Evolutionary conservation across 306 rosid genomes (phyloP).

Genomic region (cucumber (Cucumis sativus)): Cucumber_9930_V3 NC_026655.2:3016001-3016500

Average conservation of each 20-base stretch:
- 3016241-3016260: not conserved
- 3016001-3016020: not conserved
- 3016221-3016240: not conserved
- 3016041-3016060: not conserved
- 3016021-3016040: not conserved
- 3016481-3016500: not conserved
- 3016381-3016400: slow-evolving; percentile 99
- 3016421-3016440: not conserved
- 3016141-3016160: not conserved
- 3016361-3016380: slow-evolving; percentile 93
- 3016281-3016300: not conserved
- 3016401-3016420: slow-evolving; percentile 44
- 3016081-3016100: not conserved
- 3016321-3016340: slow-evolving; percentile 52
- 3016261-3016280: not conserved
- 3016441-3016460: slow-evolving; percentile 1
- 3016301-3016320: not conserved
- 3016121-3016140: not conserved
- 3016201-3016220: not conserved
- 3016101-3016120: not conserved
- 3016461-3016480: not conserved
- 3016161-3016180: not conserved
- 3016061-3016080: not conserved
- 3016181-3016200: not conserved
- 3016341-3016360: slow-evolving; percentile 70